A percentile compares a stretch with the other conserved stretches of the same genome.
These are phyloP conservation scores for Neofusicoccum umdonicola DNA, from an alignment of 2,329 filamentous ascomycete genomes.

Conservation along the genomic window DNA sequence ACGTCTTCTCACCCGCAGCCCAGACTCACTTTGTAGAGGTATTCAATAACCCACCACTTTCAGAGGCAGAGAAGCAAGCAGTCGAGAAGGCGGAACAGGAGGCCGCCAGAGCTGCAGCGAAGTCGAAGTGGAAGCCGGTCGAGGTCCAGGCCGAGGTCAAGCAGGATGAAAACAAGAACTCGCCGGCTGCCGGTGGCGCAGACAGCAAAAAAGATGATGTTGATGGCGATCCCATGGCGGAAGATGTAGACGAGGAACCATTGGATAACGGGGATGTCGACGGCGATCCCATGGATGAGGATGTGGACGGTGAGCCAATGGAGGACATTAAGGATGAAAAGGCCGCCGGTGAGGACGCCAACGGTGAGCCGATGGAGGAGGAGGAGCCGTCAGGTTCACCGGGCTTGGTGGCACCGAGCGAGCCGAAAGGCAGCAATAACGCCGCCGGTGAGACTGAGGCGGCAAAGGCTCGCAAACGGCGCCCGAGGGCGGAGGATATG, in stretches of 20 bases:
- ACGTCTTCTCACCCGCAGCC: slow-evolving; percentile 25
- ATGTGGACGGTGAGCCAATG: slow-evolving; percentile 21
- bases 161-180: background rate
- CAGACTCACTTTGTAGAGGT: slow-evolving; percentile 21
- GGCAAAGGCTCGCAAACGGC: slow-evolving; percentile 32
- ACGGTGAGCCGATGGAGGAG: slow-evolving; percentile 20
- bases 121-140: slow-evolving; percentile 15
- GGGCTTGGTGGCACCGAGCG: background rate
- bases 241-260: slow-evolving; percentile 19
- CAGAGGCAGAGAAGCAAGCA: slow-evolving; percentile 27
- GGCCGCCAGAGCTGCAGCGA: slow-evolving; percentile 21
- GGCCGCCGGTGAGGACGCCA: slow-evolving; percentile 21
- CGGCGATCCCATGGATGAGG: slow-evolving; percentile 20
- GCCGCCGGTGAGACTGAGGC: slow-evolving; percentile 34
- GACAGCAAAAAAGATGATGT: slow-evolving; percentile 17
- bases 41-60: slow-evolving; percentile 21
- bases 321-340: slow-evolving; percentile 18
- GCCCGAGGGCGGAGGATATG: slow-evolving; percentile 41
- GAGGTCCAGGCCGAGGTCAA: background rate
- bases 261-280: slow-evolving; percentile 19
- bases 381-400: background rate
- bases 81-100: slow-evolving; percentile 22
- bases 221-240: slow-evolving; percentile 18
- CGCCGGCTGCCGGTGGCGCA: background rate
- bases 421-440: slow-evolving; percentile 15